These are phyloP conservation scores for Galerina marginata DNA, from an alignment of 768 basidiomycete genomes.

Conservation along the genomic window DNA sequence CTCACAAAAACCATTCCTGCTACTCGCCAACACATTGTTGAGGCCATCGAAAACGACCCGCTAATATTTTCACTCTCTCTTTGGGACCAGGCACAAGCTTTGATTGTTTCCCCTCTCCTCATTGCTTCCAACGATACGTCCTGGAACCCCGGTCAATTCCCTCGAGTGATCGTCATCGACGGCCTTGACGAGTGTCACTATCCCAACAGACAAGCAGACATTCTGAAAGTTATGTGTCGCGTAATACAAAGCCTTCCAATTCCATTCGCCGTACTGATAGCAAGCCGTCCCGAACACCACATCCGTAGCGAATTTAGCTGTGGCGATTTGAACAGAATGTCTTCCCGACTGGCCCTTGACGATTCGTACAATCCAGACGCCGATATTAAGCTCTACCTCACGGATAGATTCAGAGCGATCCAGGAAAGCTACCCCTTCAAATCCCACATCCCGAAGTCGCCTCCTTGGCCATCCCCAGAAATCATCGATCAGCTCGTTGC, in stretches of 20 bases:
- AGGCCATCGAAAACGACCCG: neutral
- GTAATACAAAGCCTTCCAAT: neutral
- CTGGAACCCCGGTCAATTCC: too few relatives aligned
- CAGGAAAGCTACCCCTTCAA: neutral
- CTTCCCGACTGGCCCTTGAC: conserved; percentile 5
- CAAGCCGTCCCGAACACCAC: conserved; percentile 16
- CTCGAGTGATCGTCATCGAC: neutral
- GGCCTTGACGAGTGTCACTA: neutral
- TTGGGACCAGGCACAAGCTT: neutral
- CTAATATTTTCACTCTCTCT: neutral
- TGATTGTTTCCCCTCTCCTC: neutral
- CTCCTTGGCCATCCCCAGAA: conserved; percentile 6
- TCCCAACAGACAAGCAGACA: neutral
- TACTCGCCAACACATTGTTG: neutral
- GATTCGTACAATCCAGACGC: conserved; percentile 7
- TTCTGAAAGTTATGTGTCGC: conserved; percentile 3
- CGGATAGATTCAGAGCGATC: conserved; percentile 9
- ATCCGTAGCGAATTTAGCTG: conserved; percentile 4
- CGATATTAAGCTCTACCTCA: conserved; percentile 12
- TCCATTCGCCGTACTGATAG: conserved; percentile 8
- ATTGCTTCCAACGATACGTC: neutral
- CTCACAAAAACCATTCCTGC: neutral
- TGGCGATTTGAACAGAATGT: neutral
- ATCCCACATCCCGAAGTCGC: neutral
- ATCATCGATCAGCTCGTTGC: conserved; percentile 4